A percentile compares a stretch with the other conserved stretches of the same genome.
phyloP scores from a whole-genome alignment of 176 grass and related monocot species.

The Bromus sterilis region DNA sequence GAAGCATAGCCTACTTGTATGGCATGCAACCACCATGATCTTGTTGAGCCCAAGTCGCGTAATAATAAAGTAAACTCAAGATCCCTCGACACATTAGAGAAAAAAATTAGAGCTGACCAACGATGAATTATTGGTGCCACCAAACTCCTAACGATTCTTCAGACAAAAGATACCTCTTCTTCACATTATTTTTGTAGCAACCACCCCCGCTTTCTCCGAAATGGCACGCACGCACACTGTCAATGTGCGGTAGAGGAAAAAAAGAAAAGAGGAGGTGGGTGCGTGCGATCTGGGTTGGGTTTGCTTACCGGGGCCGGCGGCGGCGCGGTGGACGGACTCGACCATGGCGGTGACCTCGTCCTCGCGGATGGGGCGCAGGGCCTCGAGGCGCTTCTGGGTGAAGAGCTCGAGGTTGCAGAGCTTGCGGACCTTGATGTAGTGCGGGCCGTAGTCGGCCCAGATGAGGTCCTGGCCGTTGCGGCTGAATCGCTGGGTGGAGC shows the following conservation, averaged over 20 bases:
- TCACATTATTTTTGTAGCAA: background rate
- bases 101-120: background rate
- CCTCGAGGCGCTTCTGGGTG: conserved; percentile 68
- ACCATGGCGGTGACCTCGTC: conserved; percentile 92
- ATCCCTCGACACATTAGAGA: background rate
- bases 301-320: conserved; percentile 34
- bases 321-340: conserved; percentile 52
- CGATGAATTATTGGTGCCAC: background rate
- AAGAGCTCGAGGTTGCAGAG: conserved; percentile 93
- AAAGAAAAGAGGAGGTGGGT: background rate
- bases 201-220: background rate
- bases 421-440: conserved; percentile 93
- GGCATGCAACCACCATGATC: background rate
- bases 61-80: background rate
- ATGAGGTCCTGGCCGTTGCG: conserved; percentile 77
- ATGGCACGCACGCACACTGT: background rate
- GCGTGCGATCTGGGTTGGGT: background rate
- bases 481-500: conserved; percentile 65
- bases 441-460: conserved; percentile 84
- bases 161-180: background rate
- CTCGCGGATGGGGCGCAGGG: conserved; percentile 63
- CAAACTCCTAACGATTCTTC: background rate
- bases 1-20: background rate
- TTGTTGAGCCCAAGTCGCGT: background rate
- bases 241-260: background rate